phyloP scores from a whole-genome alignment of 768 basidiomycete species.

The Termitomyces titanicus region DNA sequence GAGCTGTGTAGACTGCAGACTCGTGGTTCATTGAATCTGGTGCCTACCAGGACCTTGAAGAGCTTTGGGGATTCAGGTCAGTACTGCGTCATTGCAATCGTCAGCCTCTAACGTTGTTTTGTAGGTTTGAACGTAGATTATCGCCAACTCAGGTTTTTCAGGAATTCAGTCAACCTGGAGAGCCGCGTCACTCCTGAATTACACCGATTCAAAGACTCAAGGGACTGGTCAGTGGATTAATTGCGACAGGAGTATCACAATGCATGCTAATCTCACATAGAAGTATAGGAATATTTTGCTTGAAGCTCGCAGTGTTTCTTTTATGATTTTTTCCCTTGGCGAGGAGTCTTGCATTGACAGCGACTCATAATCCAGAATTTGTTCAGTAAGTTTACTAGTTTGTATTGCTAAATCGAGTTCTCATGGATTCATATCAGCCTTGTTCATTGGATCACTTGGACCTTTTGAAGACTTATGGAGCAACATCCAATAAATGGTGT shows the following conservation, averaged over 20 bases:
- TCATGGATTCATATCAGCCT: background rate
- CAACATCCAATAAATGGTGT: conserved; percentile 26
- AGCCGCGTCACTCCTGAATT: background rate
- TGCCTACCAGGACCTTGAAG: no score
- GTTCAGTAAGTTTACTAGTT: background rate
- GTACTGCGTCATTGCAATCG: background rate
- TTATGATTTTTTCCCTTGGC: background rate
- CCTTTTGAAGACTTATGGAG: conserved; percentile 3
- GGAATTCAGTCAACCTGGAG: background rate
- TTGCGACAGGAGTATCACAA: no score
- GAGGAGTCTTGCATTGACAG: background rate
- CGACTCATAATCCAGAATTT: background rate
- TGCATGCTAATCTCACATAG: background rate
- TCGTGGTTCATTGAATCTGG: background rate
- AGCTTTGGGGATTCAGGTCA: background rate
- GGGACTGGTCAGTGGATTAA: background rate
- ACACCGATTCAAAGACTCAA: background rate
- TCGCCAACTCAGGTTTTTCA: background rate
- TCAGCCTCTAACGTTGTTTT: background rate
- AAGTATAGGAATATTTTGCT: background rate
- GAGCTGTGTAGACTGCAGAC: background rate
- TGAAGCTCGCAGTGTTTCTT: background rate
- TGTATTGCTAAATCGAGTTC: no score
- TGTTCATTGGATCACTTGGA: background rate
- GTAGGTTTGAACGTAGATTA: background rate